Evolutionary conservation across 768 basidiomycete species (phyloP), one percentile per base, ranked within the genome.

Genomic region (Cystobasidium ongulense): DNA sequence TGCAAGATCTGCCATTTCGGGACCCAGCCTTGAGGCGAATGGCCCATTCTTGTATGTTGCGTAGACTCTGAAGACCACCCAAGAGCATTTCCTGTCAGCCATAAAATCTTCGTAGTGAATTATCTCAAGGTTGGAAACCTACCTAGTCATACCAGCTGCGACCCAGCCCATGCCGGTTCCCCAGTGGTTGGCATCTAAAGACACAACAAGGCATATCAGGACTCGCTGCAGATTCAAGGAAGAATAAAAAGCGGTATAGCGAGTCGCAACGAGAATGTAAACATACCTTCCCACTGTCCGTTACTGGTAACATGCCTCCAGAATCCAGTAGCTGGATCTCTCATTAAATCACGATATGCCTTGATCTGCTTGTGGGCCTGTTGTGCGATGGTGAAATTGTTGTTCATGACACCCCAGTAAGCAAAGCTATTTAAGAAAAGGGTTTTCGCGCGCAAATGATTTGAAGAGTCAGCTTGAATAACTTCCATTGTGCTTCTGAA

Each of bases 131-230:
- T 46, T 13, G 43, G 43, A 13, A 46, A 59, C 8, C 15, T 59
- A 59, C 57, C 57, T 87, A 10, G 90, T 83, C 85, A 92, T 92
- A 0, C 92, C 92, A 21, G 88, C 89, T 0, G 90, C 90, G 0
- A 89, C 91, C 92, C 92, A 94, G 1, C 83, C 92, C 70, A 92
- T 92, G 0, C 91, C 91, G 2, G 91, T 91, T 0, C 50, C 62
- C 75, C 75, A 73, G 27, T 63, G 67, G 25, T 23, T 33, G 1
- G 39, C 33, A 59, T 59, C 57, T 59, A 13, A 5, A 27, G 4
- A 31, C 25, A 43, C 43, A 54, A 0, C 25, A 63, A 64, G n/a
- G n/a, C n/a, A n/a, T n/a, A n/a, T n/a, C n/a, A n/a, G n/a, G n/a
- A n/a, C n/a, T n/a, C n/a, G n/a, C n/a, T n/a, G n/a, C n/a, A n/a